Evolutionary conservation across 2,329 filamentous ascomycete genomes (phyloP).

Genomic region (Canariomyces notabilis): DNA sequence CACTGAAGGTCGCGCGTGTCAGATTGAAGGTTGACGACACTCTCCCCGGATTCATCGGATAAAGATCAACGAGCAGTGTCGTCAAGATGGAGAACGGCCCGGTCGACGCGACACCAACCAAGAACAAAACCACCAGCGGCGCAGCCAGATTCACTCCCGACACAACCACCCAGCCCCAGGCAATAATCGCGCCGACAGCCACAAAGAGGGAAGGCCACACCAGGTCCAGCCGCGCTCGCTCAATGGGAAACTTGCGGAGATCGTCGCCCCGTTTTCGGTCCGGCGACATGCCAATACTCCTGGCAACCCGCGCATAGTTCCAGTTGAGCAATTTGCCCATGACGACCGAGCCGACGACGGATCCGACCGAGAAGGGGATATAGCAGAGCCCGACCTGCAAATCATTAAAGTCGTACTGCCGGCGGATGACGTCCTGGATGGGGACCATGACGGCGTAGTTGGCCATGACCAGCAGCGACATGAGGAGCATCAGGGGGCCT

Average conservation of each 20-base stretch:
- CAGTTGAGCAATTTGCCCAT: constrained; percentile 53
- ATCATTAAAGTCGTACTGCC: constrained; percentile 32
- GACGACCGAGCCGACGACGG: constrained; percentile 32
- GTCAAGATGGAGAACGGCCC: constrained; percentile 39
- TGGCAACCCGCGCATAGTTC: constrained; percentile 54
- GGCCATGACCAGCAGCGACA: constrained; percentile 33
- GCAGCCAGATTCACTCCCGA: constrained; percentile 35
- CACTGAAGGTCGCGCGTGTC: constrained; percentile 36
- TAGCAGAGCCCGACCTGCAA: constrained; percentile 40
- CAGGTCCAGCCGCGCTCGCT: no score
- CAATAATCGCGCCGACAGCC: constrained; percentile 37
- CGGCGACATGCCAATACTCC: no score
- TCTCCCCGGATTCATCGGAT: constrained; percentile 36
- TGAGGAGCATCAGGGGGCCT: constrained; percentile 33
- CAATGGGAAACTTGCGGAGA: no score
- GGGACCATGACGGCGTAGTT: constrained; percentile 32
- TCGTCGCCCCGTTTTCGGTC: no score
- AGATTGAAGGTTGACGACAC: constrained; percentile 41
- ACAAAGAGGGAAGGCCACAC: no score
- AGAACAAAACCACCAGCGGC: constrained; percentile 37
- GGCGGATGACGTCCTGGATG: constrained; percentile 31
- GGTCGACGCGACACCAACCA: constrained; percentile 33
- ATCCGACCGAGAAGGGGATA: constrained; percentile 36
- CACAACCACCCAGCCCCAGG: constrained; percentile 41
- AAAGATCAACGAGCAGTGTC: constrained; percentile 40